Conservation (phyloP, 495 filamentous ascomycete genomes). For the Trichoderma virens region DNA sequence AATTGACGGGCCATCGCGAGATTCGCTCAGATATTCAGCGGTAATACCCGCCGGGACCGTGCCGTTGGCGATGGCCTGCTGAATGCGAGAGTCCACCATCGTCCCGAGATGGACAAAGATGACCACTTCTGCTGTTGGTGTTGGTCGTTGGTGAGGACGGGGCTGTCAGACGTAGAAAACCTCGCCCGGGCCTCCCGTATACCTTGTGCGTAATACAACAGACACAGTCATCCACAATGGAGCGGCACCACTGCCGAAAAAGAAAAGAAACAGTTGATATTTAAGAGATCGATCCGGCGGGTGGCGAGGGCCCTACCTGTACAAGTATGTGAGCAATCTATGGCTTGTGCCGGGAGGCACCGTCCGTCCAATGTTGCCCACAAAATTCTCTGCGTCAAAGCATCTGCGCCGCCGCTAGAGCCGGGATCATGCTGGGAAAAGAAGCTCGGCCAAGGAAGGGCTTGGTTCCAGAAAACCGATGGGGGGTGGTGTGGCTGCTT, state of each 20-base stretch:
- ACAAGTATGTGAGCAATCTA: background rate
- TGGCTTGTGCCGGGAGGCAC: background rate
- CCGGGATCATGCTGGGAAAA: background rate
- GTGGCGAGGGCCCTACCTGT: background rate
- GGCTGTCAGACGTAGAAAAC: too few relatives aligned
- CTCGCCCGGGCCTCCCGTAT: background rate
- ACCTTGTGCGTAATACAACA: background rate
- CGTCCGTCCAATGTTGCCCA: background rate
- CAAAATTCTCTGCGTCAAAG: background rate
- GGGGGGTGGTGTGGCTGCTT: background rate
- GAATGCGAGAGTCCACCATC: conserved; percentile 4
- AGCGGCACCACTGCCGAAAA: background rate
- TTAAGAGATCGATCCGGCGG: background rate
- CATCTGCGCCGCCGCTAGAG: background rate
- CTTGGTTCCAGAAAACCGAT: background rate
- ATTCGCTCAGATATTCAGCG: conserved; percentile 32
- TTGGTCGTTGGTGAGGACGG: too few relatives aligned
- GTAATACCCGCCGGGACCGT: conserved; percentile 27
- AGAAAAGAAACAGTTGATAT: background rate
- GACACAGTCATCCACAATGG: background rate
- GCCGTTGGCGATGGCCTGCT: conserved; percentile 14
- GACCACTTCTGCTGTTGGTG: background rate
- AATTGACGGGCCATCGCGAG: conserved; percentile 30
- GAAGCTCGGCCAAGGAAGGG: background rate
- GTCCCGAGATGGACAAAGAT: background rate